phyloP scores from a whole-genome alignment of 345 rosid species.

The Mallotus nudiflorus region DNA sequence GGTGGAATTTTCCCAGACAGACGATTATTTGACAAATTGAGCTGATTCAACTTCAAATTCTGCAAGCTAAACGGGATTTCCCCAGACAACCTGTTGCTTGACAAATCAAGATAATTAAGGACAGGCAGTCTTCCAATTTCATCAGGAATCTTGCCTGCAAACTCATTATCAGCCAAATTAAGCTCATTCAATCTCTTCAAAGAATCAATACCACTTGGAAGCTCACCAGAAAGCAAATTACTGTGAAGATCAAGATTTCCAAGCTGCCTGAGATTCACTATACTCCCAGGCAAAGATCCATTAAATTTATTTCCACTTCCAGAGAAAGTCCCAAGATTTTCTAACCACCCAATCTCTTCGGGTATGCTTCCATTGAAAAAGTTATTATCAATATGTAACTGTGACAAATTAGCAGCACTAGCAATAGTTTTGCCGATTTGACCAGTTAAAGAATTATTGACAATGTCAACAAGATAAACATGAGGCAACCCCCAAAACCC shows the following conservation, averaged over 20 bases:
- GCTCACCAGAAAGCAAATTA: constrained; percentile 67
- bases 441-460: constrained; percentile 66
- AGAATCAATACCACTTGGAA: constrained; percentile 54
- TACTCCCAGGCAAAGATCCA: constrained; percentile 67
- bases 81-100: constrained; percentile 65
- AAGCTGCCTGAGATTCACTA: constrained; percentile 55
- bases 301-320: constrained; percentile 60
- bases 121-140: constrained; percentile 68
- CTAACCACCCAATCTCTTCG: constrained; percentile 66
- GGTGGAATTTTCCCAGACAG: constrained; percentile 75
- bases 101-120: constrained; percentile 90
- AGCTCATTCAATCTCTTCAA: constrained; percentile 89
- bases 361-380: constrained; percentile 70
- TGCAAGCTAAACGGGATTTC: constrained; percentile 66
- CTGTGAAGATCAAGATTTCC: constrained; percentile 74
- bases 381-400: constrained; percentile 60
- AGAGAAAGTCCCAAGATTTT: constrained; percentile 53
- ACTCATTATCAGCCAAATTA: constrained; percentile 56
- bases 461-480: constrained; percentile 68
- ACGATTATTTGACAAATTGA: constrained; percentile 73
- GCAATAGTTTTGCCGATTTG: constrained; percentile 56
- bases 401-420: constrained; percentile 64
- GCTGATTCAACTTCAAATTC: constrained; percentile 85
- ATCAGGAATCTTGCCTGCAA: constrained; percentile 66
- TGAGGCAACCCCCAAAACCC: constrained; percentile 92